Evolutionary conservation across 164 flowering plant species (phyloP).

Genomic region (Buxus sempervirens): DNA sequence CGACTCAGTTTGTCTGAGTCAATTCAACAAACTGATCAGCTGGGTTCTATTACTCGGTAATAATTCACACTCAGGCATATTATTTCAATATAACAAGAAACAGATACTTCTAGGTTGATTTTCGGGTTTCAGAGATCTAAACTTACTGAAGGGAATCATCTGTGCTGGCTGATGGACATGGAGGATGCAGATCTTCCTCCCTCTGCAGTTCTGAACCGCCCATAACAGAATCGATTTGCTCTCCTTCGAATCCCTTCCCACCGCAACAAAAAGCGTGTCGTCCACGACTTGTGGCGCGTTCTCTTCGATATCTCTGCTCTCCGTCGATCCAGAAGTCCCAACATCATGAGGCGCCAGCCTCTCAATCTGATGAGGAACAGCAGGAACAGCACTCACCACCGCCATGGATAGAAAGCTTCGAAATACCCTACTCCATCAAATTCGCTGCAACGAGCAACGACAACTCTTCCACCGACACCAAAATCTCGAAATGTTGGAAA

Average conservation of each 20-base stretch:
- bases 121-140: background rate
- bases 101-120: background rate
- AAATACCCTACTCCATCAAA: background rate
- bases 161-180: constrained; percentile 65
- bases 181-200: constrained; percentile 45
- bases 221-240: constrained; percentile 34
- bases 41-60: background rate
- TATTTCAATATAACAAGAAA: background rate
- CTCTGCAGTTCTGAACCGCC: constrained; percentile 44
- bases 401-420: constrained; percentile 15
- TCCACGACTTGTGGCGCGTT: constrained; percentile 23
- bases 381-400: constrained; percentile 24
- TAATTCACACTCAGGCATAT: background rate
- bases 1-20: too few species aligned
- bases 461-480: too few species aligned
- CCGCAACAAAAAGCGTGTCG: constrained; percentile 50
- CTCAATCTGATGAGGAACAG: background rate
- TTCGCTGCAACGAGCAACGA: background rate
- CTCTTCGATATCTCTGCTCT: constrained; percentile 24
- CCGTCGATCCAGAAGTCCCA: constrained; percentile 13
- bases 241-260: constrained; percentile 51
- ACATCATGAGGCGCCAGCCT: constrained; percentile 3
- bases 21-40: too few species aligned
- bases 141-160: constrained; percentile 44
- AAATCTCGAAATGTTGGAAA: background rate